Conservation (phyloP, 2,329 filamentous ascomycete species). For the Colletotrichum tabaci region DNA sequence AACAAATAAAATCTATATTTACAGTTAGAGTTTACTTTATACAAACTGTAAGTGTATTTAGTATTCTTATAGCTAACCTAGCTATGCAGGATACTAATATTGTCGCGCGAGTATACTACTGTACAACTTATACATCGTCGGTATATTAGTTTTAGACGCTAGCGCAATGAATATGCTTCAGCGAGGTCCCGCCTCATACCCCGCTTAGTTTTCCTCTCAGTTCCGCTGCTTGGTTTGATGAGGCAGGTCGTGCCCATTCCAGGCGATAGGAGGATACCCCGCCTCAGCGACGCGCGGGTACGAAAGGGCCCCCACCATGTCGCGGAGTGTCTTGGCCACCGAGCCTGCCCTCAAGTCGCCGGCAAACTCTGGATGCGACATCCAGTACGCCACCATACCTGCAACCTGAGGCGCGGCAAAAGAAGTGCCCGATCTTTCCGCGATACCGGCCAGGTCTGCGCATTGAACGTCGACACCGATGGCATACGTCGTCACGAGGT, state of each 20-base stretch:
- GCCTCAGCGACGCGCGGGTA: conserved; percentile 1
- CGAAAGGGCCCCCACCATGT: conserved; percentile 3
- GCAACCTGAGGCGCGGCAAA: conserved; percentile 18
- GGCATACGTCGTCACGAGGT: conserved; percentile 12
- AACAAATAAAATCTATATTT: too few relatives aligned
- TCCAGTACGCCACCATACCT: conserved; percentile 15
- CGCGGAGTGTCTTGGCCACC: conserved; percentile 8
- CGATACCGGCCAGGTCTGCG: not conserved
- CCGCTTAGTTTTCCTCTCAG: not conserved
- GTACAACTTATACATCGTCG: too few relatives aligned
- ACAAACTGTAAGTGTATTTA: too few relatives aligned
- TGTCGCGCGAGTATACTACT: too few relatives aligned
- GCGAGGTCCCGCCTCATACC: not conserved
- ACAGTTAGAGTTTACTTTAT: too few relatives aligned
- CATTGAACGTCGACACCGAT: conserved; percentile 7
- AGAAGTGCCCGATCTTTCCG: conserved; percentile 2
- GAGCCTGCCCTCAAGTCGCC: not conserved
- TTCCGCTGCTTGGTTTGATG: not conserved
- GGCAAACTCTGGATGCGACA: conserved; percentile 18
- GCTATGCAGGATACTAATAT: too few relatives aligned
- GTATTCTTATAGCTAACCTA: too few relatives aligned
- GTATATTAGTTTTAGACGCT: not conserved
- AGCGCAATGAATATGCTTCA: not conserved
- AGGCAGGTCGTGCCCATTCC: conserved; percentile 20
- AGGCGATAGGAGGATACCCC: conserved; percentile 15